Base-by-base conservation (phyloP, 2,329 filamentous ascomycete species). In the Cladosporium sp. region DNA sequence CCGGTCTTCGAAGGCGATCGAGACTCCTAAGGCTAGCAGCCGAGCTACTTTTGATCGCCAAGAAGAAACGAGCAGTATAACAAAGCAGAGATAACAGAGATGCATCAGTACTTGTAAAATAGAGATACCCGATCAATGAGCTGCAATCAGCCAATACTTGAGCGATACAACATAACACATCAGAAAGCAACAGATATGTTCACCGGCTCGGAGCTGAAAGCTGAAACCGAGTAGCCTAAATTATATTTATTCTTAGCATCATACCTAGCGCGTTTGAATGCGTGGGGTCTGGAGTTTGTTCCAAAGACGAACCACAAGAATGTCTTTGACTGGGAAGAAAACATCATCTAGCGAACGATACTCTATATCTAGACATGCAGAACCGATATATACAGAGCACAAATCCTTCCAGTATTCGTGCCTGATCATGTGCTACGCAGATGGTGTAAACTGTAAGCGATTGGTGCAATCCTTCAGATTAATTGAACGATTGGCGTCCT, bases 1-100 rank as follows among this genome's bases (percentile, higher is more conserved):
- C 67, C 59, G 72, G 2, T 67, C 66, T 30, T 65, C 70, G 21
- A 70, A 69, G 36, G 14, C 2, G 23, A 57, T 62, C 21, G 57
- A 36, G 25, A 58, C 57, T 7, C 10, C 25, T 2, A 43, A 56
- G 34, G 60, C 60, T 18, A 54, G 49, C 30, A 34, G 26, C 21
- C 56, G 34, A 63, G 34, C 32, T 3, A 7, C 8, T 23, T 1
- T n/a, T 53, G 49, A 21, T n/a, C 18, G 51, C 54, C 13, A 32
- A 56, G 3, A 39, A 3, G 23, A 18, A 57, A 34, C n/a, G 13
- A 57, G 30, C 32, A 39, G 54, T 25, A 34, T 21, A 16, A 21
- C 28, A 25, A 13, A 32, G 28, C 28, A 25, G n/a, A 32, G 28
- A 39, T 34, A 32, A 6, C 26, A 46, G 39, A 43, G 39, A 21